Conservation (phyloP, 2,329 filamentous ascomycete genomes). For the Chalaropsis thielavioides region DNA sequence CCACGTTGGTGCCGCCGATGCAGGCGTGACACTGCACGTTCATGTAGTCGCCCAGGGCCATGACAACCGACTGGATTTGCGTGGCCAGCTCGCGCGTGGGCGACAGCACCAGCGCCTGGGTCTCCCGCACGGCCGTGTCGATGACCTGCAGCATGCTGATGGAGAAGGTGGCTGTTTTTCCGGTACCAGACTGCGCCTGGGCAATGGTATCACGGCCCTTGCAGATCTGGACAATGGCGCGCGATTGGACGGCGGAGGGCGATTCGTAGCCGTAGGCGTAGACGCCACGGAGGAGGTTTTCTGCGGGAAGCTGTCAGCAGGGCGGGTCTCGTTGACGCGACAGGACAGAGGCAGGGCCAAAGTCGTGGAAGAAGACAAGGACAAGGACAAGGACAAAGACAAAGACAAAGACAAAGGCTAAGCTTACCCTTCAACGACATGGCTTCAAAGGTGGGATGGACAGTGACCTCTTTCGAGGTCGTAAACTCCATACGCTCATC, state of each 20-base stretch:
- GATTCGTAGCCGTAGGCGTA: conserved; percentile 99
- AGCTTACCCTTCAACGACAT: conserved; percentile 76
- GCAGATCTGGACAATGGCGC: conserved; percentile 96
- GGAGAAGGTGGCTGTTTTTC: conserved; percentile 92
- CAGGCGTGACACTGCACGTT: conserved; percentile 98
- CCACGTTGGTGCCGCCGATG: conserved; percentile 94
- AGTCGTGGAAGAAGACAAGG: too few relatives aligned
- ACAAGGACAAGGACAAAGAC: too few relatives aligned
- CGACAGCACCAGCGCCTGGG: conserved; percentile 86
- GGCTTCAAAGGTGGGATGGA: conserved; percentile 83
- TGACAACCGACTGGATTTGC: conserved; percentile 95
- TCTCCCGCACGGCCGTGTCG: conserved; percentile 82
- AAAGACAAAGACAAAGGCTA: neutral
- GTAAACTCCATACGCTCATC: conserved; percentile 97
- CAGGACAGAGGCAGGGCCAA: neutral
- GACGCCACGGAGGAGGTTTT: conserved; percentile 89
- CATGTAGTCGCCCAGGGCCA: conserved; percentile 99
- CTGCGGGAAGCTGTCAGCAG: conserved; percentile 26
- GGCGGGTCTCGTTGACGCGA: conserved; percentile 1
- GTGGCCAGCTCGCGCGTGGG: conserved; percentile 93
- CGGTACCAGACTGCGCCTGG: conserved; percentile 91
- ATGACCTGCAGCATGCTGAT: conserved; percentile 95
- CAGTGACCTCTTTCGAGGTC: conserved; percentile 94
- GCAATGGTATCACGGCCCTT: conserved; percentile 98
- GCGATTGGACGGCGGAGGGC: conserved; percentile 91